Conservation (phyloP, 176 grass and related monocot genomes). For the Oryza australiensis region DNA sequence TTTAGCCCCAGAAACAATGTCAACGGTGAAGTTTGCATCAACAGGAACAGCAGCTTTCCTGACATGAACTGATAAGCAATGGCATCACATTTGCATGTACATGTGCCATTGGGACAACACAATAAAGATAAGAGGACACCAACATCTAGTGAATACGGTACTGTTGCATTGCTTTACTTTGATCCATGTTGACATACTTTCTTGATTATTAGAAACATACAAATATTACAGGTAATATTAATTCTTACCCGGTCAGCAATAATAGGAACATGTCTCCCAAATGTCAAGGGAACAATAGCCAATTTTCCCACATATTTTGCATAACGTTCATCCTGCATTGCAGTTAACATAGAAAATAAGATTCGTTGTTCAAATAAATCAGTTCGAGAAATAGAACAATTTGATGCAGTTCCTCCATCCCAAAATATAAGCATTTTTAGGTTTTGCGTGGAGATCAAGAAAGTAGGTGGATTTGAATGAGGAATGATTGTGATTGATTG, state of each 20-base stretch:
- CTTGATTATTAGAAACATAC: constrained; percentile 19
- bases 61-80: constrained; percentile 3
- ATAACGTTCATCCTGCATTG: constrained; percentile 85
- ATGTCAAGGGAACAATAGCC: constrained; percentile 98
- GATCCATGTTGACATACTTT: background rate
- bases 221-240: constrained; percentile 22
- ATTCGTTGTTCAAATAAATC: constrained; percentile 4
- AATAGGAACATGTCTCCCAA: constrained; percentile 93
- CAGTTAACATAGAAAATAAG: constrained; percentile 18
- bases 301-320: constrained; percentile 73
- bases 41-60: constrained; percentile 29
- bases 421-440: no score
- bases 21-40: background rate
- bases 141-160: background rate
- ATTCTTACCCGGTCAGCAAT: constrained; percentile 83
- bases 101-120: background rate
- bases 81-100: background rate
- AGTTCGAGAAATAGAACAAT: constrained; percentile 28
- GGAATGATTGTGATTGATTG: no score
- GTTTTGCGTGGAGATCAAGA: no score
- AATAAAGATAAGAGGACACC: background rate
- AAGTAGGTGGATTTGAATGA: no score
- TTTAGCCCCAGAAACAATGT: constrained; percentile 9
- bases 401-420: background rate
- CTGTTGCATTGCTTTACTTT: constrained; percentile 34